A percentile compares a stretch with the other conserved stretches of the same genome.
These are phyloP conservation scores for Leccinum rimulosum DNA, from an alignment of 768 basidiomycete genomes.

Conservation along the genomic window DNA sequence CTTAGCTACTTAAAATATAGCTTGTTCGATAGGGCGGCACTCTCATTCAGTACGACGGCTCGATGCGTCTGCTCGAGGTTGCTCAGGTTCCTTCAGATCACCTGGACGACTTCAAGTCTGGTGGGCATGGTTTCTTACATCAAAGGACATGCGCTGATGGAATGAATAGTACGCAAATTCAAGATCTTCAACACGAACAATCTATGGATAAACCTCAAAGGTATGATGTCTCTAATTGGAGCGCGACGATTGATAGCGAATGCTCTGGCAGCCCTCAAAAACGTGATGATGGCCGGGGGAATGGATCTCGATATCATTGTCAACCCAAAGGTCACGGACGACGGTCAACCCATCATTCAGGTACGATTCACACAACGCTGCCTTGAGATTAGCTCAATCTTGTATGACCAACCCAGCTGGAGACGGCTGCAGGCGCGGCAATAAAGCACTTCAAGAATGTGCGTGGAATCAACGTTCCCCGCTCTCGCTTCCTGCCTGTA, in stretches of 20 bases:
- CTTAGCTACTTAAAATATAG: not conserved
- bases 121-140: conserved; percentile 32
- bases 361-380: conserved; percentile 27
- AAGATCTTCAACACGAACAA: conserved; percentile 92
- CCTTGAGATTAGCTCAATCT: conserved; percentile 6
- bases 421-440: conserved; percentile 92
- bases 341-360: conserved; percentile 84
- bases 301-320: conserved; percentile 96
- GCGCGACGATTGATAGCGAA: not conserved
- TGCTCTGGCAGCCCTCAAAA: conserved; percentile 68
- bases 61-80: conserved; percentile 9
- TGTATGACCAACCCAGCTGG: conserved; percentile 45
- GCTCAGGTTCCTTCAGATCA: conserved; percentile 9
- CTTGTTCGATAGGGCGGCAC: conserved; percentile 62
- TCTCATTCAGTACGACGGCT: conserved; percentile 77
- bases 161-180: conserved; percentile 72
- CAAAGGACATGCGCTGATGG: conserved; percentile 2
- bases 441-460: conserved; percentile 92
- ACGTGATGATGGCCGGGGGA: conserved; percentile 80
- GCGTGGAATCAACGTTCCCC: conserved; percentile 93
- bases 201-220: conserved; percentile 75
- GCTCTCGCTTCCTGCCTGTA: conserved; percentile 89
- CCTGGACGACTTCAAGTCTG: conserved; percentile 21
- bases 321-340: conserved; percentile 85
- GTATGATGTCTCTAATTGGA: conserved; percentile 33